These are phyloP conservation scores for Pseudogymnoascus sp. DNA, from an alignment of 2,329 filamentous ascomycete genomes.

Conservation along the genomic window DNA sequence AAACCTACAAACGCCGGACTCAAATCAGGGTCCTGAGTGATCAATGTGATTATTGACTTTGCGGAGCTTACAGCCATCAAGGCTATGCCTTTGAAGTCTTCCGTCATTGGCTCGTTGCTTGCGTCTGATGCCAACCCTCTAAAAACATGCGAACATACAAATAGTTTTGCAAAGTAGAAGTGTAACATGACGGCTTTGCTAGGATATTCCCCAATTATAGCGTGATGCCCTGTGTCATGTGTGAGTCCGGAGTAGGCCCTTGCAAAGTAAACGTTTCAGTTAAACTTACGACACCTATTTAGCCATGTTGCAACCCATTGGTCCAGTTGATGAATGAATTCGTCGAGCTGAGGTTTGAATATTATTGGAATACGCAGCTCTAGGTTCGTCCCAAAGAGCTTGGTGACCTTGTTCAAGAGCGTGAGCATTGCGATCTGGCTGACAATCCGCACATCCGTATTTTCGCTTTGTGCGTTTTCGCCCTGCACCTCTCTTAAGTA, in stretches of 20 bases:
- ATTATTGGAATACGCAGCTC: constrained; percentile 37
- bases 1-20: constrained; percentile 24
- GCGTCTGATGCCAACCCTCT: constrained; percentile 12
- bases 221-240: background rate
- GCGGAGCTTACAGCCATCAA: constrained; percentile 13
- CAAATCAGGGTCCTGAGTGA: constrained; percentile 27
- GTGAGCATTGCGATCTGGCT: constrained; percentile 51
- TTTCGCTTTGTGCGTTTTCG: constrained; percentile 29
- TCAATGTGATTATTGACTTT: constrained; percentile 22
- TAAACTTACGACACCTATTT: constrained; percentile 25
- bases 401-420: constrained; percentile 48
- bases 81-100: background rate
- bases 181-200: constrained; percentile 17
- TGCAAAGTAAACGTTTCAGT: no score
- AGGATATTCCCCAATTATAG: constrained; percentile 9
- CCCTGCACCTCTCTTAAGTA: constrained; percentile 41
- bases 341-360: constrained; percentile 25
- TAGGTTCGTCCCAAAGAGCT: constrained; percentile 47
- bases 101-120: constrained; percentile 8
- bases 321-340: constrained; percentile 29
- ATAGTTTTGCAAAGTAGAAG: constrained; percentile 27
- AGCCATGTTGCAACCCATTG: constrained; percentile 31
- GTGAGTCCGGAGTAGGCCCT: background rate
- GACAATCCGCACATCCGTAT: constrained; percentile 44
- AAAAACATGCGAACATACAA: constrained; percentile 24